A percentile compares a stretch with the other conserved stretches of the same genome.
Conservation (phyloP, 768 basidiomycete species). For the Flagelloscypha sp. region DNA sequence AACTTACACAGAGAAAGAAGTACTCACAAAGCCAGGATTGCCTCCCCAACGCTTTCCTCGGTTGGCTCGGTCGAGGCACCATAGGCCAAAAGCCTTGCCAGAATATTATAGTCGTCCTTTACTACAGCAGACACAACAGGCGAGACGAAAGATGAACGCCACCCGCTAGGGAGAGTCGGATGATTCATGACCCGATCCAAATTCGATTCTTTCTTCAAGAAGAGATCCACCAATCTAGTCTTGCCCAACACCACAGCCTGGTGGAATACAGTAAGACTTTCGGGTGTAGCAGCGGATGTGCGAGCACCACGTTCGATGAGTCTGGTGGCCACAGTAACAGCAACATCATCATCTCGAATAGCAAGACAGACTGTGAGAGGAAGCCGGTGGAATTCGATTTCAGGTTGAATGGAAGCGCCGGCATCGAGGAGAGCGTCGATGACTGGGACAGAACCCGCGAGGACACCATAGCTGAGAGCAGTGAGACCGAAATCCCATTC, state of each 20-base stretch:
- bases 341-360: conserved; percentile 35
- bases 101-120: conserved; percentile 23
- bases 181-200: conserved; percentile 30
- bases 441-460: conserved; percentile 35
- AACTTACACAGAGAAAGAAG: no score
- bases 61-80: conserved; percentile 28
- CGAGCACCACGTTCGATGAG: conserved; percentile 34
- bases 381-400: conserved; percentile 34
- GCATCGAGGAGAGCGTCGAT: conserved; percentile 38
- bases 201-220: conserved; percentile 35
- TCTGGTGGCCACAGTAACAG: conserved; percentile 28
- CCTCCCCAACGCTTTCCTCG: no score
- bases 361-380: conserved; percentile 30
- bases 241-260: conserved; percentile 26
- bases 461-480: conserved; percentile 42
- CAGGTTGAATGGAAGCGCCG: conserved; percentile 40
- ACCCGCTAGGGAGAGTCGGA: conserved; percentile 21
- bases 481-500: conserved; percentile 57
- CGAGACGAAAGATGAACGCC: conserved; percentile 29
- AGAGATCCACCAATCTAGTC: conserved; percentile 29
- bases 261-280: conserved; percentile 34
- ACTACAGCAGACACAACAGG: conserved; percentile 28
- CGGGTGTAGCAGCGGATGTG: conserved; percentile 30
- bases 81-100: conserved; percentile 31
- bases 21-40: no score